Evolutionary conservation across 1,139 yeast genomes (phyloP).

Genomic region (Pichia sp.): DNA sequence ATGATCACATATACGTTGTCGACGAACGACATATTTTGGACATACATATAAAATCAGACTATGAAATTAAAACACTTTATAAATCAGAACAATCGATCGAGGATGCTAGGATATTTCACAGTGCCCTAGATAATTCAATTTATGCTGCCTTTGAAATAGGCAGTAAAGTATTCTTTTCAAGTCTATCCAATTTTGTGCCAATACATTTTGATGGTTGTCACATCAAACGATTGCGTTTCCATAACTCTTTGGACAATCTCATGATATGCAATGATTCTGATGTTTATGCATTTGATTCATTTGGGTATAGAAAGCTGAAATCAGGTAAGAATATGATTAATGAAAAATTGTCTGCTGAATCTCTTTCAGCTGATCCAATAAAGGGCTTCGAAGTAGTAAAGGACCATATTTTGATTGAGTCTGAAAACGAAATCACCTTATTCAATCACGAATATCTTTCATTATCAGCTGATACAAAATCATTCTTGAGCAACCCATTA

Average conservation of each 20-base stretch:
- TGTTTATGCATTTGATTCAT: constrained; percentile 7
- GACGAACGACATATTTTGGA: not conserved
- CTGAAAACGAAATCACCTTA: constrained; percentile 2
- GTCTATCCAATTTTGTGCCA: not conserved
- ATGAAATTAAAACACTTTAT: not conserved
- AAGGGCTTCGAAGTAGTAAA: constrained; percentile 6
- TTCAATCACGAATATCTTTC: constrained; percentile 18
- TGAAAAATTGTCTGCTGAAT: constrained; percentile 10
- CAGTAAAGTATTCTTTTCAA: not conserved
- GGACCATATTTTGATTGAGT: constrained; percentile 5
- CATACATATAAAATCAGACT: not conserved
- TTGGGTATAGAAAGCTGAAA: not conserved
- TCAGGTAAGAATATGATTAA: not conserved
- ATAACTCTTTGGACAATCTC: constrained; percentile 1
- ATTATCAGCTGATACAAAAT: constrained; percentile 3
- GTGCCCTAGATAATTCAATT: not conserved
- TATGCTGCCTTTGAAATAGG: constrained; percentile 3
- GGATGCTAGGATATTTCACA: constrained; percentile 1
- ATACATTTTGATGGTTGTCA: constrained; percentile 1
- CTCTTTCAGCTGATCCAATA: constrained; percentile 4
- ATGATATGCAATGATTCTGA: constrained; percentile 10
- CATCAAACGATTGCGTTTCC: constrained; percentile 1
- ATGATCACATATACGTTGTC: constrained; percentile 3
- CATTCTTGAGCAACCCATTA: constrained; percentile 14
- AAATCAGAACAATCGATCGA: not conserved